Conservation (phyloP, 2,329 filamentous ascomycete genomes). For the Pezicula radicicola region DNA sequence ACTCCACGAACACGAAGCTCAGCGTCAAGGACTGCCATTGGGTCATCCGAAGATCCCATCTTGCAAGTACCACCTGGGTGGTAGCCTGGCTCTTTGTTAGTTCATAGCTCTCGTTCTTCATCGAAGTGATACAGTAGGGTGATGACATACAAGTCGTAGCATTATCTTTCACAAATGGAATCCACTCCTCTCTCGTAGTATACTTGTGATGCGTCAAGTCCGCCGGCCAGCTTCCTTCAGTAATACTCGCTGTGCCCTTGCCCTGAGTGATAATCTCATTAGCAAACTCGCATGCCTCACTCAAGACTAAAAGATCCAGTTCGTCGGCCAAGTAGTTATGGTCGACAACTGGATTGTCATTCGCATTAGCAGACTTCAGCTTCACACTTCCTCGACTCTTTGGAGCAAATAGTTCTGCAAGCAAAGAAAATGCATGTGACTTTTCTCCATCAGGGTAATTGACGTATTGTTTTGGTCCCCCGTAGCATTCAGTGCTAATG, state of each 20-base stretch:
- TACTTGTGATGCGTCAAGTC: constrained; percentile 48
- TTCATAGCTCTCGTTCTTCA: not conserved
- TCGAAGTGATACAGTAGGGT: too few species aligned
- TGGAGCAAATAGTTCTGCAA: constrained; percentile 55
- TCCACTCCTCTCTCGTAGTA: constrained; percentile 55
- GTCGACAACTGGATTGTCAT: constrained; percentile 52
- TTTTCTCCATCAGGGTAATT: constrained; percentile 47
- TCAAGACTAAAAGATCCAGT: constrained; percentile 55
- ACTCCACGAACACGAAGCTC: constrained; percentile 21
- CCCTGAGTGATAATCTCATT: constrained; percentile 60
- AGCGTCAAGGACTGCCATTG: constrained; percentile 32
- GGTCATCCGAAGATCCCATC: constrained; percentile 47
- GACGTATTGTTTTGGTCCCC: constrained; percentile 54
- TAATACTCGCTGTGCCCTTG: constrained; percentile 52
- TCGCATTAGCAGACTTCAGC: constrained; percentile 44
- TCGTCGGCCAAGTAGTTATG: constrained; percentile 56
- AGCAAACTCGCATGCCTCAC: constrained; percentile 53
- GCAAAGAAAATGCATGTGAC: constrained; percentile 55
- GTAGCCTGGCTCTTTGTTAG: constrained; percentile 37
- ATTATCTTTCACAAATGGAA: constrained; percentile 51
- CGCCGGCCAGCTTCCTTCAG: constrained; percentile 58
- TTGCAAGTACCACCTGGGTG: constrained; percentile 55
- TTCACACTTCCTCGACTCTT: constrained; percentile 53
- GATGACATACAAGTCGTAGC: constrained; percentile 54
- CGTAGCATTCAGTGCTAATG: constrained; percentile 61